Percentiles rank a stretch among this genome's conserved stretches.
Conservation (phyloP, 2,329 filamentous ascomycete species). For the Neofusicoccum umdonicola region DNA sequence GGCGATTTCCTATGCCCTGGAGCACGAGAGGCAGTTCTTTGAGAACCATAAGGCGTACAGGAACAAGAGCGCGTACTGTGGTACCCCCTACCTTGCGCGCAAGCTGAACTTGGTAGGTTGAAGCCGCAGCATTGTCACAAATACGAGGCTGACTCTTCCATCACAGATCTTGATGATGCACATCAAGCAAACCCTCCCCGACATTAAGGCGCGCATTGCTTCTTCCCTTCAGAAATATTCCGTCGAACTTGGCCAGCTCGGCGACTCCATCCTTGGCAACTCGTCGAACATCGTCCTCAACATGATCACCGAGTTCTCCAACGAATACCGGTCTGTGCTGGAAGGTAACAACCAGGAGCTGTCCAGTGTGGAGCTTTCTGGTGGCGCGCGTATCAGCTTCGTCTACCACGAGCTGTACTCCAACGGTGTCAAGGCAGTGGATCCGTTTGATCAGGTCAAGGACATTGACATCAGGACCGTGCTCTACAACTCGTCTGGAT, state of each 20-base stretch:
- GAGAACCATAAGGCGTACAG: constrained; percentile 98
- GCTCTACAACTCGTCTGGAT: constrained; percentile 98
- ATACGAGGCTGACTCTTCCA: constrained; percentile 25
- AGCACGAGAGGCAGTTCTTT: constrained; percentile 95
- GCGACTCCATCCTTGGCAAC: constrained; percentile 94
- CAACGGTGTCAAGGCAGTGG: constrained; percentile 95
- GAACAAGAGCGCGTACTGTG: constrained; percentile 98
- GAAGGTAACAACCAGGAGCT: constrained; percentile 97
- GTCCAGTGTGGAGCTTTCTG: constrained; percentile 89
- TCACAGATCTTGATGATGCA: constrained; percentile 95
- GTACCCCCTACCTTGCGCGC: constrained; percentile 91
- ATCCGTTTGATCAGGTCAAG: constrained; percentile 96
- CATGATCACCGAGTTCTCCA: constrained; percentile 98
- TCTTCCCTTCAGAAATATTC: constrained; percentile 90
- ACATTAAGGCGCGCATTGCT: constrained; percentile 97
- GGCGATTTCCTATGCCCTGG: constrained; percentile 83
- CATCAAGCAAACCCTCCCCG: constrained; percentile 98
- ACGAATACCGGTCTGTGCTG: constrained; percentile 92
- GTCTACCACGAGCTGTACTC: constrained; percentile 98
- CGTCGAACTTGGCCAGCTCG: constrained; percentile 75
- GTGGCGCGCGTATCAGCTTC: constrained; percentile 96
- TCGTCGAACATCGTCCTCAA: constrained; percentile 95
- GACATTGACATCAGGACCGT: constrained; percentile 96
- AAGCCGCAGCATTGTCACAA: neutral
- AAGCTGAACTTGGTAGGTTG: constrained; percentile 78